phyloP scores from a whole-genome alignment of 2,329 filamentous ascomycete species.

The Ploettnerulaceae sp. region DNA sequence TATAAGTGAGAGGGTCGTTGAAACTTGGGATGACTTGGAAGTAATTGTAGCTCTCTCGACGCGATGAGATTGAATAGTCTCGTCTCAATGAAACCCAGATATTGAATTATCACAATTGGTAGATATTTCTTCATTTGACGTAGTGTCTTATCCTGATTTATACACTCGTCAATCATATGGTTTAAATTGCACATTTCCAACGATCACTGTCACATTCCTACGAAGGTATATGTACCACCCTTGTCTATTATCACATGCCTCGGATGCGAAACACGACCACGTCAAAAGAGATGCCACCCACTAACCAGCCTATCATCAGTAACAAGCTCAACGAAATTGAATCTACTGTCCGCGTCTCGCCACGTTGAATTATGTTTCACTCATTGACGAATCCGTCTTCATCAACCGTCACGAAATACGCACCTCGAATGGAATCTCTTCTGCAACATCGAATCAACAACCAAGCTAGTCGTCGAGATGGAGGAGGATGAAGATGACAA shows the following conservation, averaged over 20 bases:
- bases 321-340: conserved; percentile 13
- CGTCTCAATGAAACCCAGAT: too few relatives aligned
- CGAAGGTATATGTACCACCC: background rate
- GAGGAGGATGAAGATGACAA: conserved; percentile 26
- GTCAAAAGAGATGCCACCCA: conserved; percentile 12
- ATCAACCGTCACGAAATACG: background rate
- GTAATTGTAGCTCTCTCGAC: too few relatives aligned
- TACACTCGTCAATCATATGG: too few relatives aligned
- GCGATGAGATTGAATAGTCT: too few relatives aligned
- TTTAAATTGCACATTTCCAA: background rate
- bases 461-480: conserved; percentile 16
- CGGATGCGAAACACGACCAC: conserved; percentile 14
- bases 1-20: too few relatives aligned
- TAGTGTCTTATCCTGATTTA: too few relatives aligned
- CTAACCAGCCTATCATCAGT: conserved; percentile 74
- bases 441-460: background rate
- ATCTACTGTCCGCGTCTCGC: conserved; percentile 3
- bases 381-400: background rate
- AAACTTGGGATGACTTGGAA: too few relatives aligned
- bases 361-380: conserved; percentile 12
- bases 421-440: conserved; percentile 7
- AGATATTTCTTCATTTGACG: too few relatives aligned
- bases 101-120: too few relatives aligned
- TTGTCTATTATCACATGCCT: conserved; percentile 27
- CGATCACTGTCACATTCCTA: background rate